A percentile compares a stretch with the other conserved stretches of the same genome.
phyloP scores from a whole-genome alignment of 75 land plant genomes.

The Cunninghamia lanceolata region DNA sequence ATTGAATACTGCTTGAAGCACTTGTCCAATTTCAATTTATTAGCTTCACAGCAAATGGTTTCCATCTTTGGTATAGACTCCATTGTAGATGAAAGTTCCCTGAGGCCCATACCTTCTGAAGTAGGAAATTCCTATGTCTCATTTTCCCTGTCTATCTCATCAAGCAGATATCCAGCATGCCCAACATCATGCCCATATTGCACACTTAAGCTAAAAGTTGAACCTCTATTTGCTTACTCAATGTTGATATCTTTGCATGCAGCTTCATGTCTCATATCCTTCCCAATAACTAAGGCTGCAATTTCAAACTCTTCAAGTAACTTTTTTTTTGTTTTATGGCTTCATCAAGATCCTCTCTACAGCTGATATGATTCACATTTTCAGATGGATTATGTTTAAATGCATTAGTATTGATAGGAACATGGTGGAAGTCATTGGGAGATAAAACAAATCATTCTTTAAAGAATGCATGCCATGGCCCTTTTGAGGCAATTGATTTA shows the following conservation, averaged over 20 bases:
- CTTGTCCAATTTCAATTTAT: not conserved
- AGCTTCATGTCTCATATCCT: not conserved
- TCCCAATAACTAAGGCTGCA: not conserved
- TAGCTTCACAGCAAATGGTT: not conserved
- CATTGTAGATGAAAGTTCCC: not conserved
- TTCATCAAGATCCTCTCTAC: not conserved
- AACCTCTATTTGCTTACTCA: not conserved
- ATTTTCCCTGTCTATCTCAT: not conserved
- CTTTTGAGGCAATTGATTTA: constrained; percentile 34
- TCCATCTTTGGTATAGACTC: not conserved
- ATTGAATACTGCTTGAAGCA: not conserved
- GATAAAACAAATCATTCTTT: constrained; percentile 2
- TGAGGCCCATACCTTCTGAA: not conserved
- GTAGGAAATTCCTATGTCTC: not conserved
- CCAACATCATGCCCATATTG: not conserved
- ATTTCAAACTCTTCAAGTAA: not conserved
- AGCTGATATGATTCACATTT: not conserved
- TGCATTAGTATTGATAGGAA: not conserved
- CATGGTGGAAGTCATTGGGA: not conserved
- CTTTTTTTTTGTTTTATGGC: not conserved
- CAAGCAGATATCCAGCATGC: not conserved
- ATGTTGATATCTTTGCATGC: not conserved
- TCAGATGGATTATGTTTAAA: not conserved
- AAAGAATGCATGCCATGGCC: constrained; percentile 10
- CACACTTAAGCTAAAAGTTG: not conserved